Evolutionary conservation across 2,329 filamentous ascomycete species (phyloP).

Genomic region (Pseudopithomyces chartarum): DNA sequence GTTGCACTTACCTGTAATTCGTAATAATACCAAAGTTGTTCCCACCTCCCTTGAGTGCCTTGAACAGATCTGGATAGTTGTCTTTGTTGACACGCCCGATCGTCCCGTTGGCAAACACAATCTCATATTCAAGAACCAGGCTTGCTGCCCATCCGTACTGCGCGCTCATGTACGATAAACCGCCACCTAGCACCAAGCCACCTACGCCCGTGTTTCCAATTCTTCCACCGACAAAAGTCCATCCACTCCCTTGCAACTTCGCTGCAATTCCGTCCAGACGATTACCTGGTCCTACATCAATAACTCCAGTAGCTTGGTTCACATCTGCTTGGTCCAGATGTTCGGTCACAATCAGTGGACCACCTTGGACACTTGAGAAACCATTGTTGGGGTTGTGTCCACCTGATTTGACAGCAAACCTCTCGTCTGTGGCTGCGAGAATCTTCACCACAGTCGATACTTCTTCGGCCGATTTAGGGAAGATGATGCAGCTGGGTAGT

Average conservation of each 20-base stretch:
- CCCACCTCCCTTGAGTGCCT: constrained; percentile 43
- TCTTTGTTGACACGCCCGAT: constrained; percentile 29
- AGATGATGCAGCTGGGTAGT: constrained; percentile 38
- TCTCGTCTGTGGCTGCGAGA: constrained; percentile 47
- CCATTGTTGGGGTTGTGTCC: constrained; percentile 55
- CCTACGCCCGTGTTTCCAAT: constrained; percentile 55
- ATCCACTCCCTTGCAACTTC: constrained; percentile 39
- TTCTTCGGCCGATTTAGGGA: constrained; percentile 51
- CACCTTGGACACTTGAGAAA: constrained; percentile 52
- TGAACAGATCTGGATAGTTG: constrained; percentile 42
- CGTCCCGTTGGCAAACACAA: constrained; percentile 54
- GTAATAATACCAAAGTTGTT: constrained; percentile 50
- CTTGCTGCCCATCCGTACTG: constrained; percentile 56
- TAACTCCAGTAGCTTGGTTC: constrained; percentile 28
- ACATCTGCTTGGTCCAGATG: constrained; percentile 35
- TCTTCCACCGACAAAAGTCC: constrained; percentile 53
- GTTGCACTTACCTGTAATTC: constrained; percentile 1
- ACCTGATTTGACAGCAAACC: constrained; percentile 62
- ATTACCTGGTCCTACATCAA: constrained; percentile 41
- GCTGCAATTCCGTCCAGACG: constrained; percentile 43
- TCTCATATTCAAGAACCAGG: constrained; percentile 48
- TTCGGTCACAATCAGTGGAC: constrained; percentile 53
- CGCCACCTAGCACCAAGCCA: constrained; percentile 53
- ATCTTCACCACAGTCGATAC: constrained; percentile 59
- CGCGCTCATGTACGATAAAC: constrained; percentile 43